phyloP scores from a whole-genome alignment of 345 rosid species.

The Leavenworthia alabamica region DNA sequence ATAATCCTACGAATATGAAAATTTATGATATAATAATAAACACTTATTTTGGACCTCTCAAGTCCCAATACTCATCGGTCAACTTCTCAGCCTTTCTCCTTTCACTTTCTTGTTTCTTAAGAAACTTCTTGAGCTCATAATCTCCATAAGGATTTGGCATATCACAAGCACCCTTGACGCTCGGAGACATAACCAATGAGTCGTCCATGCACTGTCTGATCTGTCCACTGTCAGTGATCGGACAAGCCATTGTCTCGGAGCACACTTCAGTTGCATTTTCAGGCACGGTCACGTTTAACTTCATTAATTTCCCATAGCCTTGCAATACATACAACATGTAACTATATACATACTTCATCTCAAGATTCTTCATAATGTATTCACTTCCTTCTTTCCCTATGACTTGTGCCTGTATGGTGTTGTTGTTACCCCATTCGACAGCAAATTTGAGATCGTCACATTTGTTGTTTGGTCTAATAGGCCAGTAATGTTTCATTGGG shows the following conservation, averaged over 20 bases:
- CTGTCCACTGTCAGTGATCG: constrained; percentile 22
- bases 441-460: constrained; percentile 28
- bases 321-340: constrained; percentile 49
- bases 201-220: constrained; percentile 40
- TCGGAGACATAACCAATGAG: constrained; percentile 43
- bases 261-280: constrained; percentile 34
- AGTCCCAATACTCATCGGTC: constrained; percentile 20
- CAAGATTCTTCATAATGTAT: constrained; percentile 35
- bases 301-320: constrained; percentile 47
- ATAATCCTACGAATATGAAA: too few relatives aligned
- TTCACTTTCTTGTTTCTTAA: constrained; percentile 24
- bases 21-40: too few relatives aligned
- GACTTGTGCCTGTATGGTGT: constrained; percentile 37
- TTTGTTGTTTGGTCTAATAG: constrained; percentile 29
- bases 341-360: constrained; percentile 47
- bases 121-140: constrained; percentile 18
- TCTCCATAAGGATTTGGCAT: constrained; percentile 38
- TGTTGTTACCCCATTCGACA: constrained; percentile 33
- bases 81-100: constrained; percentile 31
- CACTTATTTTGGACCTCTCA: constrained; percentile 7
- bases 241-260: constrained; percentile 39
- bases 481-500: constrained; percentile 51
- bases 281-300: constrained; percentile 41
- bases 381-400: constrained; percentile 48
- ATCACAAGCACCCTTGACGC: constrained; percentile 34